Evolutionary conservation across 2,329 filamentous ascomycete genomes (phyloP).

Genomic region (Parasarocladium wereldwijsianum): DNA sequence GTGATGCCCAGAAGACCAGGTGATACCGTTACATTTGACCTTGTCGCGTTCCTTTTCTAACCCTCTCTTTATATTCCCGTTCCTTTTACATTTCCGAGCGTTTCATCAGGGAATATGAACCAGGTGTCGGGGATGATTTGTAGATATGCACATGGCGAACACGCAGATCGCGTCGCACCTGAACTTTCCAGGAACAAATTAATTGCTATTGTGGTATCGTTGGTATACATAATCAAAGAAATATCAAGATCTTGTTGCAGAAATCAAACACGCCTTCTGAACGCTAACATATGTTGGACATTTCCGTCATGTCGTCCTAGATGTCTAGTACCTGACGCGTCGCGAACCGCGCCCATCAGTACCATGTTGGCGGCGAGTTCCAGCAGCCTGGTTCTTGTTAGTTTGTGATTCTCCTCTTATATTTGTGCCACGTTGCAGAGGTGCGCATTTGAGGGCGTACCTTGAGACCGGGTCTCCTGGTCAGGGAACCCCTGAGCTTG

Average conservation of each 20-base stretch:
- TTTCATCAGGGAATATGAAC: not conserved
- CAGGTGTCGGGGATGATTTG: no score
- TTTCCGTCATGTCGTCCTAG: not conserved
- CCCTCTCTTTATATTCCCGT: not conserved
- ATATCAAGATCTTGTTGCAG: no score
- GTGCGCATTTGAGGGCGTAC: slow-evolving; percentile 19
- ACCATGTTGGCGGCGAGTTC: slow-evolving; percentile 58
- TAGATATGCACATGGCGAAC: no score
- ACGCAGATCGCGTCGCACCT: not conserved
- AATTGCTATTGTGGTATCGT: not conserved
- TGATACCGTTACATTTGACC: not conserved
- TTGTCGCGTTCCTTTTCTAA: not conserved
- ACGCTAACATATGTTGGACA: not conserved
- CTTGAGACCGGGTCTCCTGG: slow-evolving; percentile 56
- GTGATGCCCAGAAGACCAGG: not conserved
- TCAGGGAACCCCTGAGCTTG: slow-evolving; percentile 57
- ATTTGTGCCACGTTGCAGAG: not conserved
- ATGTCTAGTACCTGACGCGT: slow-evolving; percentile 13
- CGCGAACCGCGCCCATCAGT: slow-evolving; percentile 52
- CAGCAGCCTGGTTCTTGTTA: slow-evolving; percentile 41
- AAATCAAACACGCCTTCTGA: no score
- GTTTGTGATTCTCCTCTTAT: slow-evolving; percentile 3
- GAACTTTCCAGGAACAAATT: not conserved
- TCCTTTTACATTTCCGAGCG: not conserved
- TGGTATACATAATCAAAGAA: no score